Base-by-base conservation (phyloP, 768 basidiomycete genomes). In the Chlorophyllum brunneum region DNA sequence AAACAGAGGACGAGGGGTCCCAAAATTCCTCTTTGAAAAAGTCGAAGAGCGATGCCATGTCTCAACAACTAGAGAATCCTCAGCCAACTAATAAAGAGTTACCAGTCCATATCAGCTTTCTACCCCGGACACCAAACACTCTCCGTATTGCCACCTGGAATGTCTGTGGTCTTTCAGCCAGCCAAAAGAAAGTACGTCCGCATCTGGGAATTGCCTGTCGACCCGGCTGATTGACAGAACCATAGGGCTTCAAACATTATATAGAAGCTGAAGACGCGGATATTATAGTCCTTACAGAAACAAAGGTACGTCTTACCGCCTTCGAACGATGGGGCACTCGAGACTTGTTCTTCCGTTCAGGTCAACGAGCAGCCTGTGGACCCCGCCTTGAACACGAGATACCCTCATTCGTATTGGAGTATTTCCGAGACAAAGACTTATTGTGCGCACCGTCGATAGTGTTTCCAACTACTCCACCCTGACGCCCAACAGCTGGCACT, bases 231-330 rank as follows among this genome's bases (percentile, higher is more conserved):
- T 16, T 33, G 41, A 45, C 5, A 43, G n/a, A n/a, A n/a, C n/a
- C 2, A 16, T 56, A 88, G 85, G 92, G 92, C 0, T 92, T 95
- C 70, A 85, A 82, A 59, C 63, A 72, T 60, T 95, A 95, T 62
- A 74, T 93, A 27, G 84, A 89, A 58, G 90, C 90, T 1, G 92
- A 95, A 59, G 84, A 93, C 61, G 82, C 92, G 0, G 92, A 95
- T 62, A 74, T 95, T 23, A 72, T 94, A 20, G 77, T 94, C 13
- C 70, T 95, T 37, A 91, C 88, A 0, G 92, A 95, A 70, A 93
- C 91, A 8, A 95, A 93, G 76, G 89, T 82, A 34, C 22, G 62
- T 38, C 15, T 36, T 26, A 13, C 16, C 6, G 37, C 16, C 45
- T 26, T 20, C 6, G 29, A 30, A 3, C n/a, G 48, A 29, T n/a